These are phyloP conservation scores for Vinca minor DNA, from an alignment of 257 asterid species.

Conservation along the genomic window DNA sequence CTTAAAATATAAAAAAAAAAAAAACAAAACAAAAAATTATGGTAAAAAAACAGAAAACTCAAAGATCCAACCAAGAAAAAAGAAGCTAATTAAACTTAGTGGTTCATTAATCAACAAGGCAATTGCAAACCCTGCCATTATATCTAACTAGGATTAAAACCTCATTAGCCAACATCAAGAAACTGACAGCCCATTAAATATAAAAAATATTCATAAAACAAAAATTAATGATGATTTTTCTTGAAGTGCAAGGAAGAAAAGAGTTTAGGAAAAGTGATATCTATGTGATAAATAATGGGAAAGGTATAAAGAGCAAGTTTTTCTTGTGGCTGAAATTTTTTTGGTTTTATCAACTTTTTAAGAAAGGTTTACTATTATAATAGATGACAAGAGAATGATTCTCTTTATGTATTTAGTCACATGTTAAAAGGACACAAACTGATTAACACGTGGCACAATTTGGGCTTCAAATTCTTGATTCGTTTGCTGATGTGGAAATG, in stretches of 20 bases:
- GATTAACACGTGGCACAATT: conserved; percentile 22
- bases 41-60: neutral
- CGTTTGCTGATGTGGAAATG: conserved; percentile 25
- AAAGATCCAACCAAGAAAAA: neutral
- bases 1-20: neutral
- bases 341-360: neutral
- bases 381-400: neutral
- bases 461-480: conserved; percentile 10
- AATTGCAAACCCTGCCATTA: neutral
- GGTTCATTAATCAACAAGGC: neutral
- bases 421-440: conserved; percentile 11
- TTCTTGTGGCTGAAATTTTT: conserved; percentile 4
- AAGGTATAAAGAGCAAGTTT: neutral
- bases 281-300: neutral
- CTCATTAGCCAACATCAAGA: conserved; percentile 9
- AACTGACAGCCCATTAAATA: conserved; percentile 2
- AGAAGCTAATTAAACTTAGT: neutral
- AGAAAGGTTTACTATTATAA: neutral
- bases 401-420: conserved; percentile 17
- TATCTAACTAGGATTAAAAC: neutral
- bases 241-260: conserved; percentile 6
- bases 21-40: neutral
- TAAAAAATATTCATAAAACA: neutral
- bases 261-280: neutral
- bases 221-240: neutral